Evolutionary conservation across 257 asterid genomes (phyloP), one percentile per base, ranked within the genome.

Genomic region (Penstemon eatonii): DNA sequence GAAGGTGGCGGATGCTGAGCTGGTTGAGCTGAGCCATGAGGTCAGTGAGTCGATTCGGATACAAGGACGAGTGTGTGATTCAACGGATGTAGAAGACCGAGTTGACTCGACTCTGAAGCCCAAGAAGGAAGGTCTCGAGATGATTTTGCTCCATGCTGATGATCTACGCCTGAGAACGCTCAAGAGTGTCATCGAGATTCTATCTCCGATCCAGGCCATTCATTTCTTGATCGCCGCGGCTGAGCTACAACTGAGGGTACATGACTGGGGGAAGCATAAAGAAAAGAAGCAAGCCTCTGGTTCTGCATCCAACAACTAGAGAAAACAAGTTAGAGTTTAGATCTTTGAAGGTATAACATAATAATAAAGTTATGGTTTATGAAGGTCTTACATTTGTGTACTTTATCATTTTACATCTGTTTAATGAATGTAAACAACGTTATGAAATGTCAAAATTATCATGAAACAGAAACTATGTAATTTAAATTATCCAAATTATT

Each of bases 171-270:
- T 87, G 65, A 72, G 54, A 2, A 85, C 89, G 0, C 67, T 87
- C 3, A 79, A 58, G 43, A 78, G 37, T 0, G 54, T 85, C 0
- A 47, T 79, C 2, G 49, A 42, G 0, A 65, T 81, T 36, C 36
- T 81, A 76, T 60, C 74, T 2, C 81, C 83, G 11, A 44, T 46
- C 6, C 89, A 87, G 76, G 83, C 77, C 10, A 76, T 81, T 4
- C 83, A 85, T 66, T 87, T 83, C 83, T 63, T 87, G 84, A 81
- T 87, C 57, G 86, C 91, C 7, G 95, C 87, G 9, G 80, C 82
- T 10, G 89, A 85, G 69, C 70, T 87, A 79, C 86, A 81, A 7
- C 66, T 83, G 72, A 79, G 81, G 68, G 12, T 83, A 52, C 89
- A 85, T 64, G 82, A 85, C 0, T 87, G 87, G 95, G 89, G 89